phyloP scores from a whole-genome alignment of 225 moss, liverwort and hornwort species.

The Physcomitrellopsis africana region DNA sequence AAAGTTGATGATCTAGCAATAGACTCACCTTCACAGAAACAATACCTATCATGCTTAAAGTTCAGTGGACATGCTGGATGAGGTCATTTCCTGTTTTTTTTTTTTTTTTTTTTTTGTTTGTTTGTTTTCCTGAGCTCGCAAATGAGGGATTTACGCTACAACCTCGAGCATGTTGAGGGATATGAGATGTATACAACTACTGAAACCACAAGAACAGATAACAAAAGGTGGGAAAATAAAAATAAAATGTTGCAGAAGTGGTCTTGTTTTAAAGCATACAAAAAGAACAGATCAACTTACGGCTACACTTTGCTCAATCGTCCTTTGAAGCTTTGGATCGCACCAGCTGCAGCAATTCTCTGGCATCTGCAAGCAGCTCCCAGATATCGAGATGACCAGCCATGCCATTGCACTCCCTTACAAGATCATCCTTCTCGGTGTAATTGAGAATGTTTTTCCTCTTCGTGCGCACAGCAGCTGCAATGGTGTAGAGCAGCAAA shows the following conservation, averaged over 20 bases:
- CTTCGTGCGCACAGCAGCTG: constrained; percentile 82
- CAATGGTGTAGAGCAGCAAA: constrained; percentile 78
- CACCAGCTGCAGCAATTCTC: constrained; percentile 61
- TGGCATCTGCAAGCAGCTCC: constrained; percentile 84
- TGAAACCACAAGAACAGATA: constrained; percentile 21
- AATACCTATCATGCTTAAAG: constrained; percentile 18
- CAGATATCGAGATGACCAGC: constrained; percentile 91
- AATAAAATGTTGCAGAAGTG: constrained; percentile 28
- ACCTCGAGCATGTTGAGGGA: constrained; percentile 21
- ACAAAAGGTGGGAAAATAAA: constrained; percentile 23
- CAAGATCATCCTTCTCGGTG: constrained; percentile 86
- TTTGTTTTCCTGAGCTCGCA: constrained; percentile 1
- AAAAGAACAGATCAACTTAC: not conserved
- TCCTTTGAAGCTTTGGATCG: constrained; percentile 39
- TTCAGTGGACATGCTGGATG: constrained; percentile 29
- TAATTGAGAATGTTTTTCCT: constrained; percentile 82
- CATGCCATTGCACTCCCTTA: constrained; percentile 92
- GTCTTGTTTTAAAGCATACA: not conserved
- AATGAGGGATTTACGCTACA: not conserved
- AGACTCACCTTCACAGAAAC: constrained; percentile 16
- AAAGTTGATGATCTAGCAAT: constrained; percentile 20
- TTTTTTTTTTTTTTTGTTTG: too few relatives aligned
- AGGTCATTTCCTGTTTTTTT: constrained; percentile 10
- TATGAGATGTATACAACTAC: constrained; percentile 24
- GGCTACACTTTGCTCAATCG: constrained; percentile 23